Percentiles rank a stretch among this genome's conserved stretches.
Conservation (phyloP, 2,329 filamentous ascomycete species). For the Aureobasidium sp. region DNA sequence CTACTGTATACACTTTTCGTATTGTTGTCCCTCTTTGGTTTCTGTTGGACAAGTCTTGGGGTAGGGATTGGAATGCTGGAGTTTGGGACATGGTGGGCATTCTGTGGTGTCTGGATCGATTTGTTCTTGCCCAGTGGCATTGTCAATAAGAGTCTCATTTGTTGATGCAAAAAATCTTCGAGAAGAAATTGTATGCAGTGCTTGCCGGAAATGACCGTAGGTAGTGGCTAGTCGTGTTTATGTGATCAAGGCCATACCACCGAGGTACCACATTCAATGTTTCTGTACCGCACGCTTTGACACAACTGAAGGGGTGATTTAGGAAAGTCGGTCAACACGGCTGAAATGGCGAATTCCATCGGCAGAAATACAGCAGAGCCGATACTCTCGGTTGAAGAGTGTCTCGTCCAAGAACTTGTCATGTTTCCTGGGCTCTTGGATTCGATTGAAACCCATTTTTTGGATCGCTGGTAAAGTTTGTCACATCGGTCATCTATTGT, state of each 20-base stretch:
- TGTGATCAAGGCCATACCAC: no score
- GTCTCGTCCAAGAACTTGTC: neutral
- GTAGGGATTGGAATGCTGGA: neutral
- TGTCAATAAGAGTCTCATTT: conserved; percentile 10
- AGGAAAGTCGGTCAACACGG: neutral
- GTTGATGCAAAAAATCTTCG: neutral
- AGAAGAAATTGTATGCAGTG: neutral
- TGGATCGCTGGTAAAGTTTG: neutral
- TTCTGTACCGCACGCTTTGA: no score
- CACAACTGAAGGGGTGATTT: no score
- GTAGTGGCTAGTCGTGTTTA: no score
- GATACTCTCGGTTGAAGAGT: neutral
- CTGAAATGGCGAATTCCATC: neutral
- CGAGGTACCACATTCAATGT: no score
- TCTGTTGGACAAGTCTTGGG: neutral
- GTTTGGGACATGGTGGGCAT: neutral
- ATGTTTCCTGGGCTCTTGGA: neutral
- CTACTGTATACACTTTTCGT: neutral
- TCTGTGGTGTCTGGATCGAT: neutral
- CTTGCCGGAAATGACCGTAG: neutral
- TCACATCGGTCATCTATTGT: neutral
- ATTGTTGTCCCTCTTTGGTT: neutral
- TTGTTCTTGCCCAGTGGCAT: neutral
- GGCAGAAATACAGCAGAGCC: neutral
- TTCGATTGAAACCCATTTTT: neutral